These are phyloP conservation scores for Saccharomycopsis fermentans DNA, from an alignment of 805 yeast species.

Conservation along the genomic window DNA sequence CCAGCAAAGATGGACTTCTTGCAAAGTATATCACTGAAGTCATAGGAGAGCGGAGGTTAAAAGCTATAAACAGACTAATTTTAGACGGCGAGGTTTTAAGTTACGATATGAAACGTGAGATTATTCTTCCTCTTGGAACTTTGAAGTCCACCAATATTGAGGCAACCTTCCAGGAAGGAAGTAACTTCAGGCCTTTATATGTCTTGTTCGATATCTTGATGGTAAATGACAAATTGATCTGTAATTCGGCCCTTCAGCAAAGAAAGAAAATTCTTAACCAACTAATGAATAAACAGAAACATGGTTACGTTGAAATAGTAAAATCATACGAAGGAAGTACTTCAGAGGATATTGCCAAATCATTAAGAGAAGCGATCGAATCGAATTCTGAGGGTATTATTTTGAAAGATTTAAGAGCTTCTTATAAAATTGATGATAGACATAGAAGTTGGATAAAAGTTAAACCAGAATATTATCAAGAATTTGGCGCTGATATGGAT, in stretches of 20 bases:
- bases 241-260: conserved; percentile 40
- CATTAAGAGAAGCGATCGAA: conserved; percentile 48
- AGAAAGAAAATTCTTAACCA: conserved; percentile 44
- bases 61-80: conserved; percentile 28
- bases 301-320: conserved; percentile 41
- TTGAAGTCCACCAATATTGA: conserved; percentile 61
- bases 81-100: conserved; percentile 94
- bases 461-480: conserved; percentile 82
- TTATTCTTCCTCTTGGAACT: conserved; percentile 69
- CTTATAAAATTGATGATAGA: conserved; percentile 53
- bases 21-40: conserved; percentile 39
- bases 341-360: conserved; percentile 43
- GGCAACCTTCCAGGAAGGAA: conserved; percentile 28
- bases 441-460: conserved; percentile 73
- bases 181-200: conserved; percentile 40
- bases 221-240: conserved; percentile 56
- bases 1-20: conserved; percentile 39
- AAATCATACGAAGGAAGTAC: conserved; percentile 30
- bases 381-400: conserved; percentile 74
- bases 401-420: conserved; percentile 50
- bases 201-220: conserved; percentile 66
- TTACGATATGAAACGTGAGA: conserved; percentile 50
- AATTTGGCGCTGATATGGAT: conserved; percentile 82
- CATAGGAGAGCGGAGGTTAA: conserved; percentile 21
- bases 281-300: conserved; percentile 33